Evolutionary conservation across 2,329 filamentous ascomycete genomes (phyloP), one percentile per base, ranked within the genome.

Genomic region (Xylariaceae sp.): DNA sequence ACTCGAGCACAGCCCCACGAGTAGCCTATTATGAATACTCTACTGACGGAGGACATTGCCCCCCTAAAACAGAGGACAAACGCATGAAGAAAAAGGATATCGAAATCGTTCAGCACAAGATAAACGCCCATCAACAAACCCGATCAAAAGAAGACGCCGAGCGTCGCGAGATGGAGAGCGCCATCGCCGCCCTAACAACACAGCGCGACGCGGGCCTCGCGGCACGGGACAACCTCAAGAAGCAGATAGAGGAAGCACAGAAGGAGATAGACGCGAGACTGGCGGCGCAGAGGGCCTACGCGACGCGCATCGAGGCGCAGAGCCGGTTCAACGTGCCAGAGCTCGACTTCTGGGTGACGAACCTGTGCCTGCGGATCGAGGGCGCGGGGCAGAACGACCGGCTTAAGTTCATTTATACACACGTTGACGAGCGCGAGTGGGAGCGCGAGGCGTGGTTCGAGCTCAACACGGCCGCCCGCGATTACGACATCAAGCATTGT

Each of bases 391-490:
- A 83, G 67, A 85, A 89, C 58, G 92, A 96, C 71, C 81, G 88
- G 22, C 77, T 99, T 63, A 92, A 92, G 71, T 96, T 99, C 69
- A 81, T 94, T 2, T 99, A 90, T 68, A 88, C 84, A 26, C 89
- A 95, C 70, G 77, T 97, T 43, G 85, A 95, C 67, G 90, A 95
- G 74, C 83, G 84, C 65, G 86, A 94, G 67, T 92, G 89, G 86
- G 89, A 92, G 63, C 80, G 85, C 55, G 92, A 97, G 74, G 91
- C 88, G 13, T 95, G 88, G 85, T 97, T 99, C 68, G 92, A 97
- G 74, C 76, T 99, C 53, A 85, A 87, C 62, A 95, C 88, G 43
- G 83, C 84, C 34, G 84, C 83, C 59, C 79, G 88, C 56, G 92
- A 96, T 65, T 97, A 96, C 71, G 87, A 89, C 59, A 87, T 97